These are phyloP conservation scores for Cercospora zeae-maydis DNA, from an alignment of 2,329 filamentous ascomycete species.

Conservation along the genomic window DNA sequence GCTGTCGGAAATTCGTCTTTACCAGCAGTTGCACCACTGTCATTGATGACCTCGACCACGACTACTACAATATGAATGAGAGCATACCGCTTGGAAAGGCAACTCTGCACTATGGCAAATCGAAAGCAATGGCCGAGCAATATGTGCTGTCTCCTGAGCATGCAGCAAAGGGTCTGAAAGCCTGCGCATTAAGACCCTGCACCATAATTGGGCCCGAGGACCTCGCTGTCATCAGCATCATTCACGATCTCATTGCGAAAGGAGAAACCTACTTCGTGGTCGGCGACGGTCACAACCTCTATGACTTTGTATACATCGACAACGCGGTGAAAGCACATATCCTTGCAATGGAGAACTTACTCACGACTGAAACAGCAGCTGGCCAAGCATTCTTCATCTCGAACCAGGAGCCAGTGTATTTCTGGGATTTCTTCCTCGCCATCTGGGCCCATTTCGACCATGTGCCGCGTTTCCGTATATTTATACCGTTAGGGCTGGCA, in stretches of 20 bases:
- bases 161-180: conserved; percentile 30
- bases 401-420: conserved; percentile 83
- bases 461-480: conserved; percentile 48
- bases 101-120: conserved; percentile 77
- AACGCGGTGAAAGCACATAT: conserved; percentile 77
- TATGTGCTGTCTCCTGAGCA: conserved; percentile 70
- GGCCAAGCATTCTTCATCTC: conserved; percentile 89
- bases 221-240: conserved; percentile 66
- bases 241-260: conserved; percentile 67
- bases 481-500: conserved; percentile 49
- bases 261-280: conserved; percentile 74
- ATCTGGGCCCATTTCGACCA: conserved; percentile 66
- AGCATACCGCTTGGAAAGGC: conserved; percentile 67
- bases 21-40: conserved; percentile 86
- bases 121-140: conserved; percentile 81
- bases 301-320: conserved; percentile 67
- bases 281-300: conserved; percentile 67
- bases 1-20: conserved; percentile 80
- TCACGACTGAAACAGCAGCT: conserved; percentile 59
- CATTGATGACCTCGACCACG: conserved; percentile 68
- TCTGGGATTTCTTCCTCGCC: conserved; percentile 81
- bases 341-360: conserved; percentile 70
- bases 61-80: conserved; percentile 84
- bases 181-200: conserved; percentile 72
- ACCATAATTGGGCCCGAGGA: conserved; percentile 92